Percentiles rank a stretch among this genome's conserved stretches.
phyloP scores from a whole-genome alignment of 768 basidiomycete species.

The Suillus alpinus region DNA sequence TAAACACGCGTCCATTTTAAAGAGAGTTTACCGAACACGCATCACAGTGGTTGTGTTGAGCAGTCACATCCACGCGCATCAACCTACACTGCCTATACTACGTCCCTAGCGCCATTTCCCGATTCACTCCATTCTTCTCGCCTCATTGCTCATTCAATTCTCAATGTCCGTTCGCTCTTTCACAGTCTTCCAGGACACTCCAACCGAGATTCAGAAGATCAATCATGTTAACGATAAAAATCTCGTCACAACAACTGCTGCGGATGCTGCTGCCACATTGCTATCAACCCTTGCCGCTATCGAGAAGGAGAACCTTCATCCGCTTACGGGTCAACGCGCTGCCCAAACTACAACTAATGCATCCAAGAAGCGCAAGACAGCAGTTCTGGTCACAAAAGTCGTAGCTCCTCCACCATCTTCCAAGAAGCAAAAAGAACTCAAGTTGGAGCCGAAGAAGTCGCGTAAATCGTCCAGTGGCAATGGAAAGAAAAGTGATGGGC shows the following conservation, averaged over 20 bases:
- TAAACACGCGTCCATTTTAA: slow-evolving; percentile 26
- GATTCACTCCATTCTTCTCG: slow-evolving; percentile 4
- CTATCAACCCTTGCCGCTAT: slow-evolving; percentile 36
- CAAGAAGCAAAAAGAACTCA: slow-evolving; percentile 45
- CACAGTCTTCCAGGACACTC: slow-evolving; percentile 61
- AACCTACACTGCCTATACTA: slow-evolving; percentile 5
- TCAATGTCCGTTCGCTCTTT: slow-evolving; percentile 59
- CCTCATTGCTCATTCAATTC: slow-evolving; percentile 11
- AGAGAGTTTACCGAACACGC: slow-evolving; percentile 26
- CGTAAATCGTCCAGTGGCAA: slow-evolving; percentile 42
- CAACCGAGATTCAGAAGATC: slow-evolving; percentile 35
- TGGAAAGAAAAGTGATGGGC: slow-evolving; percentile 28
- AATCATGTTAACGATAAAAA: slow-evolving; percentile 21
- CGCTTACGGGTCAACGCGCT: slow-evolving; percentile 65
- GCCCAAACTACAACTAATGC: slow-evolving; percentile 34
- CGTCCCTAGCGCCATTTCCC: slow-evolving; percentile 5
- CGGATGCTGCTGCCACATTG: slow-evolving; percentile 30
- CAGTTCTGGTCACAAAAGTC: slow-evolving; percentile 54
- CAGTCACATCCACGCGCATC: slow-evolving; percentile 27
- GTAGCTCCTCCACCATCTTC: slow-evolving; percentile 26
- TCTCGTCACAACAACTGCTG: slow-evolving; percentile 15
- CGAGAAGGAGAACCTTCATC: slow-evolving; percentile 82
- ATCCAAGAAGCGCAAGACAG: slow-evolving; percentile 65
- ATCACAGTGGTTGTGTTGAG: slow-evolving; percentile 19
- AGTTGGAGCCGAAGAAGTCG: slow-evolving; percentile 53